A percentile compares a stretch with the other conserved stretches of the same genome.
Evolutionary conservation across 768 basidiomycete genomes (phyloP).

Genomic region (Collybia sordida): DNA sequence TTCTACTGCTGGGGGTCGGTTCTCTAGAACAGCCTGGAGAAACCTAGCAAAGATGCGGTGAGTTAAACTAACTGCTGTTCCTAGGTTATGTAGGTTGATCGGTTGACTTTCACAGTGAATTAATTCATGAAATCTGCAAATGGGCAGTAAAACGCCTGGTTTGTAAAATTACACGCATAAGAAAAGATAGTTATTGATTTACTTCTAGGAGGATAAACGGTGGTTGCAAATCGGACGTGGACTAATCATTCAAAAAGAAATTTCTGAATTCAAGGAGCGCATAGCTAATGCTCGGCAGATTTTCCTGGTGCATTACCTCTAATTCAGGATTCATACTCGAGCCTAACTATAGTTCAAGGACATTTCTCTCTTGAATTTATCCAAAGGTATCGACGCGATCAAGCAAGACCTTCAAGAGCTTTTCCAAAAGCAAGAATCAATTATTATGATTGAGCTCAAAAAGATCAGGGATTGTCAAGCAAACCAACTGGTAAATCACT

Average conservation of each 20-base stretch:
- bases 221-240: background rate
- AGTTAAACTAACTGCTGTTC: background rate
- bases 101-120: background rate
- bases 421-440: background rate
- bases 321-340: background rate
- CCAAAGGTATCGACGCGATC: constrained; percentile 5
- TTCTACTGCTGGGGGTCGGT: background rate
- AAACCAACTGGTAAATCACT: background rate
- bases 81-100: background rate
- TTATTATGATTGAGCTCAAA: no score
- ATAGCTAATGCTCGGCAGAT: constrained; percentile 5
- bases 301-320: constrained; percentile 1
- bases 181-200: background rate
- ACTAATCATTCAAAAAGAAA: background rate
- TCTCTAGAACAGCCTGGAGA: constrained; percentile 9
- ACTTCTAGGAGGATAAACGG: background rate
- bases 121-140: constrained; percentile 6
- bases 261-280: constrained; percentile 4
- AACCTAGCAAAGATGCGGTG: constrained; percentile 13
- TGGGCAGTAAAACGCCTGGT: constrained; percentile 4
- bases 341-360: background rate
- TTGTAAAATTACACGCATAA: background rate
- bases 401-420: background rate
- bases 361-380: background rate
- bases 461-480: background rate